Evolutionary conservation across 1,284 basidiomycete genomes (phyloP), one percentile per base, ranked within the genome.

Genomic region (Peniophora sp.): DNA sequence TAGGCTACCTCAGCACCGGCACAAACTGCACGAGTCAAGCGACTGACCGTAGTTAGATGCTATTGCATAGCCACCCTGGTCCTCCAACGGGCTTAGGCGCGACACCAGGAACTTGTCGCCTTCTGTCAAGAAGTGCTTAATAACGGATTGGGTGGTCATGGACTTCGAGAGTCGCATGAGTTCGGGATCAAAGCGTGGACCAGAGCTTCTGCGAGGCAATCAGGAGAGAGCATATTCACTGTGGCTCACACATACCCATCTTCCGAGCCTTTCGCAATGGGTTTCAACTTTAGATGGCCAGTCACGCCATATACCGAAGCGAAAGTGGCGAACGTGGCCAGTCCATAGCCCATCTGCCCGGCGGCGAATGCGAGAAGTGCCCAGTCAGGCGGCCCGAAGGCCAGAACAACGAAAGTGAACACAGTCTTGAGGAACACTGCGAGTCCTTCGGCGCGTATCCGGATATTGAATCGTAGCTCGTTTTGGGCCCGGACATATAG

Each of bases 51-150:
- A 97, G 67, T 97, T 97, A 43, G 88, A 86, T 11, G 95, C 95
- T 10, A 97, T 75, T 0, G 94, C 94, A 64, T 97, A 97, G 2
- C 92, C 94, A 10, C 91, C 94, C 67, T 97, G 93, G 63, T 94
- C 88, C 48, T 84, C 74, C 42, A 95, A 68, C 11, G 88, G 83
- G 52, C 90, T 91, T 55, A 92, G 82, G 58, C 78, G 80, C 0
- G 90, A 89, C 22, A 97, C 76, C 2, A 95, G 79, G 46, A 99
- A 72, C 60, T 97, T 93, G 67, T 99, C 97, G 10, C 91, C 93
- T 64, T 99, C 97, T 0, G 95, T 98, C 24, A 99, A 72, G 55
- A 96, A 77, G 63, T 99, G 95, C 65, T 99, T 99, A 58, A 98
- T 75, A 2, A 97, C 59, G 1, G 88, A 91, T 65, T 97, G 94